Base-by-base conservation (phyloP, 2,329 filamentous ascomycete species). In the Xylaria sp. region DNA sequence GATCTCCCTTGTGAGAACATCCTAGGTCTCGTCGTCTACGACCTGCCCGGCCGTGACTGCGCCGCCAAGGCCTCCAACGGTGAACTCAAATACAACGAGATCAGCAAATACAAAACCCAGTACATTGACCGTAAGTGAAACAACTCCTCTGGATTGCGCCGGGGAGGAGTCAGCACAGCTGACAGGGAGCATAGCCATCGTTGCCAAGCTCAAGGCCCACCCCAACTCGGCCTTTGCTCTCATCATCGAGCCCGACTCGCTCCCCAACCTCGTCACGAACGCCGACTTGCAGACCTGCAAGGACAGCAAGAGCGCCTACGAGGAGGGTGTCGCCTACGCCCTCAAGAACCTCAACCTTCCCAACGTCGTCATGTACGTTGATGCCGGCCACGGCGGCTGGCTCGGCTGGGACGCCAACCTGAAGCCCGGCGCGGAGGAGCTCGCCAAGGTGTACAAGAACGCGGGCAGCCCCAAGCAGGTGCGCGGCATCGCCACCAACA, bases 191-290 rank as follows among this genome's bases (percentile, higher is more conserved):
- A 29, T 43, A 74, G 72, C 74, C 68, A 70, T 84, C 70, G 80
- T 79, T 63, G 68, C 71, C 7, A 77, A 80, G 64, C 69, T 84
- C 54, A 71, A 80, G 66, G 69, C 75, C 53, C 81, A 80, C 74
- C 78, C 78, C 41, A 80, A 84, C 68, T 74, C 78, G 38, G 78
- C 77, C 62, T 77, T 76, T 60, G 74, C 80, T 49, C 77, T 84
- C 25, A 74, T 83, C 55, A 79, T 84, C 59, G 80, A 87, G 75
- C 84, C 85, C 37, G 84, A 87, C 74, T 85, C 83, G 35, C 78
- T 86, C 23, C 82, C 84, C 61, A 87, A 87, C 77, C 76, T 86
- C 71, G 80, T 87, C 54, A 86, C 84, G 70, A 87, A 87, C 76
- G 64, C 79, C 67, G 77, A 80, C 69, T 75, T 83, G 25, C 62